Base-by-base conservation (phyloP, 495 filamentous ascomycete species). In the Penicillium coffeae region DNA sequence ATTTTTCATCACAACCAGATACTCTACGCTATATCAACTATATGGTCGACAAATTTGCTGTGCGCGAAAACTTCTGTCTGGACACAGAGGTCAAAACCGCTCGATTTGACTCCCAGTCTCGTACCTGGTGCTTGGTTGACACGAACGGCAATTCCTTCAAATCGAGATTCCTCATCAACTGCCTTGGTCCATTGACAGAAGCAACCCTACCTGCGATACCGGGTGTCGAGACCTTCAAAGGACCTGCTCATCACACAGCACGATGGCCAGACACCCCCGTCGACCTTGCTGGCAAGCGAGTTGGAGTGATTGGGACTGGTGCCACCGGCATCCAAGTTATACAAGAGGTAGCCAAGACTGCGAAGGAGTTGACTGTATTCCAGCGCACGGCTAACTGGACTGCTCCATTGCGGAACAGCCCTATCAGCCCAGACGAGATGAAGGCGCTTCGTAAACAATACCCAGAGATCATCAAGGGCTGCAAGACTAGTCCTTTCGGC, bases 381-480 rank as follows among this genome's bases (percentile, higher is more conserved):
- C 76, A 80, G 48, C 66, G 77, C 0, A 78, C 75, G 2, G 73
- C 79, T 0, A 82, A 81, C 54, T 69, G 73, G 47, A 67, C 65
- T 15, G 56, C 79, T 6, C 75, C 72, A 0, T 74, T 83, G 65
- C 59, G 64, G 6, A 76, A 82, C 50, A 41, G 54, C 5, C 32
- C 55, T 8, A 56, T 83, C 36, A 63, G 55, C n/a, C 48, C 54
- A 0, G 64, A 75, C 13, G 74, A 79, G 45, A 73, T 77, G 60
- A 14, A 68, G 1, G 47, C 69, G 19, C 52, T 63, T n/a, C 71
- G 74, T 38, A 33, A 45, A 8, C 54, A 56, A 0, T 78, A 80
- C 32, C 65, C 55, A 0, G 55, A 77, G 9, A 61, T 76, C 68
- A 74, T 64, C 55, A 63, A 25, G n/a, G 54, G 40, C 14, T 59